These are phyloP conservation scores for Coemansia sp. DNA, from an alignment of 192 early-diverging fungal genomes.

Conservation along the genomic window DNA sequence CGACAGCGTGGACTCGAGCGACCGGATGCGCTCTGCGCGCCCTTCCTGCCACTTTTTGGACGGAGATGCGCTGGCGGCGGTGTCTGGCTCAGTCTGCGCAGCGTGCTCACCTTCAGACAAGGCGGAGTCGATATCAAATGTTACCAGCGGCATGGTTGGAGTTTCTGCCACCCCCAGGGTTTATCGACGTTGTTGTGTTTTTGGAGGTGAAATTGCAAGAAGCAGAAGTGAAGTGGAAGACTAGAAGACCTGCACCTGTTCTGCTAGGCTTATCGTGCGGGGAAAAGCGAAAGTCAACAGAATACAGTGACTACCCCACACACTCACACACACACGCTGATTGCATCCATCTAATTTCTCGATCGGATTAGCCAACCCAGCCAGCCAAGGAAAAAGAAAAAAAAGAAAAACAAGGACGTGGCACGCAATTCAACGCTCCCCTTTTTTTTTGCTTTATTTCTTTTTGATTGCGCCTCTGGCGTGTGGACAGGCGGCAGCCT, in stretches of 20 bases:
- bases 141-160: slow-evolving; percentile 19
- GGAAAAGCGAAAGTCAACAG: too few relatives aligned
- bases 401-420: too few relatives aligned
- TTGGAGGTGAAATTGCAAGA: not conserved
- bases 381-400: too few relatives aligned
- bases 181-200: too few relatives aligned
- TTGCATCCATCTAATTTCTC: too few relatives aligned
- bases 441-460: too few relatives aligned
- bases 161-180: not conserved
- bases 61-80: not conserved
- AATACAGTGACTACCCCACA: too few relatives aligned
- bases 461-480: not conserved
- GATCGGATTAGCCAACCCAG: too few relatives aligned
- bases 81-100: not conserved
- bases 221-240: not conserved
- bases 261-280: too few relatives aligned
- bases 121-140: slow-evolving; percentile 15
- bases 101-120: not conserved
- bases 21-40: slow-evolving; percentile 37
- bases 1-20: slow-evolving; percentile 37
- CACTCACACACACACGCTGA: too few relatives aligned
- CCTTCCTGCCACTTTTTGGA: slow-evolving; percentile 29
- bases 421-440: too few relatives aligned
- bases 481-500: slow-evolving; percentile 10
- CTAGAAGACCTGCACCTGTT: not conserved